These are phyloP conservation scores for Agrocybe pediades DNA, from an alignment of 768 basidiomycete species.

Conservation along the genomic window DNA sequence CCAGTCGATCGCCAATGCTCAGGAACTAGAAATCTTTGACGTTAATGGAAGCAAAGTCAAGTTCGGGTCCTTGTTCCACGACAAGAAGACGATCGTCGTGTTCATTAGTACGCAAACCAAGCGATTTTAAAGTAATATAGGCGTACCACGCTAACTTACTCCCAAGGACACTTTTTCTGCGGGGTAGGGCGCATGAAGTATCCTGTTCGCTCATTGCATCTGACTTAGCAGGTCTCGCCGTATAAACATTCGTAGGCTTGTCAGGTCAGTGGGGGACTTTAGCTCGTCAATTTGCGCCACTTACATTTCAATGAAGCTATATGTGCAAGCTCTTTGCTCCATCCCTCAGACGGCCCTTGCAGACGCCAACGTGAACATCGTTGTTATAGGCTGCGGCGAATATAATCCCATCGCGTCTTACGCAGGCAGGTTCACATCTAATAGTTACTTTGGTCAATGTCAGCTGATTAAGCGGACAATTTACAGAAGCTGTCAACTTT, in stretches of 20 bases:
- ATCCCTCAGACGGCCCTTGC: conserved; percentile 42
- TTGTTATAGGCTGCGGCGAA: conserved; percentile 64
- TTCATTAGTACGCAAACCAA: conserved; percentile 52
- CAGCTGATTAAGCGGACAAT: too few species aligned
- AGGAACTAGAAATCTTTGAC: conserved; percentile 44
- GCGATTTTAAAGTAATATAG: neutral
- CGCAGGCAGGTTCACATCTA: conserved; percentile 36
- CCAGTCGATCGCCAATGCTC: conserved; percentile 35
- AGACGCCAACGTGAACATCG: conserved; percentile 39
- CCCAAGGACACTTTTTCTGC: conserved; percentile 65
- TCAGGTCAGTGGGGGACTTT: conserved; percentile 35
- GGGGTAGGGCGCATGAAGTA: conserved; percentile 47
- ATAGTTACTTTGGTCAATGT: neutral
- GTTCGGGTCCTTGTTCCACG: conserved; percentile 54
- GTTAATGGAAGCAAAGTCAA: conserved; percentile 42
- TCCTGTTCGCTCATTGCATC: neutral
- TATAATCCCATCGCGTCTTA: conserved; percentile 53
- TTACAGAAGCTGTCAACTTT: neutral
- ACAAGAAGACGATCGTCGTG: conserved; percentile 57
- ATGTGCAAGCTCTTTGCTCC: conserved; percentile 46
- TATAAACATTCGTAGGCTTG: neutral
- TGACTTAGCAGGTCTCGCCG: neutral
- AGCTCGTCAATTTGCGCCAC: neutral
- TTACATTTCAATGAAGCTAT: conserved; percentile 33
- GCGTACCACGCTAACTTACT: neutral